Evolutionary conservation across 495 filamentous ascomycete species (phyloP), one percentile per base, ranked within the genome.

Genomic region (Letharia lupina): DNA sequence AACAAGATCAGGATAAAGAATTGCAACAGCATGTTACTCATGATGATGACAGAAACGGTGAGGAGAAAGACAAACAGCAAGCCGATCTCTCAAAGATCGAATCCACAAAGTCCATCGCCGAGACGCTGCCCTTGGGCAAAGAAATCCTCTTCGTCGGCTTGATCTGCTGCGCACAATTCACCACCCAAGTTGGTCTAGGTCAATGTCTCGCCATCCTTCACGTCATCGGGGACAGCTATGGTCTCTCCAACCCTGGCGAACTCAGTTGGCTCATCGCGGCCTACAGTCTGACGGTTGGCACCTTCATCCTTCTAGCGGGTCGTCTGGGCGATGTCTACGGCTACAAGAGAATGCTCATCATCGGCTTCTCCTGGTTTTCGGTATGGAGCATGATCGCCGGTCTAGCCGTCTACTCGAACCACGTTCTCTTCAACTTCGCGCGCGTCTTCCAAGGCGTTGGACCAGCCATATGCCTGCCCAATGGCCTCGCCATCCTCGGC

Each of bases 301-400:
- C 85, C 10, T 88, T 88, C 67, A 86, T 88, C 71, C 75, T 87
- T n/a, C 75, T 86, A 35, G 81, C 80, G 13, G 86, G 86, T 20
- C 79, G 84, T 13, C 74, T 84, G 10, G 86, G 86, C 31, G 86
- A 88, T 65, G 67, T 83, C 1, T 83, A 80, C 67, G 85, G 86
- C 20, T 79, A 86, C 69, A 85, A 84, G 64, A 75, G 71, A 2
- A 76, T 88, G 70, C 83, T 86, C 61, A 65, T 84, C 7, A 74
- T 79, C 45, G 86, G 86, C 10, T 86, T 81, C 45, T 63, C 76
- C 20, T 87, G 84, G 85, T 80, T 83, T 48, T 79, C 78, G 5
- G 18, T 86, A 7, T 88, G 86, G 86, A 82, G 79, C 18, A 67
- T 81, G n/a, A 71, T 85, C 12, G 79, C 80, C 1, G 84, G 84